These are phyloP conservation scores for Colletotrichum costaricense DNA, from an alignment of 2,329 filamentous ascomycete species.

Conservation along the genomic window DNA sequence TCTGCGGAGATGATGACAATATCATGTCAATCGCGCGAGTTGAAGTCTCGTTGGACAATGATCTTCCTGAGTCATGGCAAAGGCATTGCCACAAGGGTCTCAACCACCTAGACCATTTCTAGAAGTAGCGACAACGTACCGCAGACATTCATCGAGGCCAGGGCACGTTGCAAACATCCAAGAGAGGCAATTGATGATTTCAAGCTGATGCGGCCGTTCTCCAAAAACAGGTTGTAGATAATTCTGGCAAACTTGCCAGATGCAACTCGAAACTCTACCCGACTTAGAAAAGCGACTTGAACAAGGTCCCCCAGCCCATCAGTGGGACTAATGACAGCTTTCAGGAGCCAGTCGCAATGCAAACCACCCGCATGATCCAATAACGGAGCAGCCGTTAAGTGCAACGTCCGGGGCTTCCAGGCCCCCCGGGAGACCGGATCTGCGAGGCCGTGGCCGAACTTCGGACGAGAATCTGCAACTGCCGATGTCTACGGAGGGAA, in stretches of 20 bases:
- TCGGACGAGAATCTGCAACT: slow-evolving; percentile 17
- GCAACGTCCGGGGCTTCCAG: slow-evolving; percentile 17
- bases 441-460: not conserved
- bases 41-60: no score
- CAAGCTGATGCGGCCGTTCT: not conserved
- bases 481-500: not conserved
- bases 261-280: slow-evolving; percentile 1
- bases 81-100: no score
- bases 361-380: not conserved
- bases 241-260: not conserved
- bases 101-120: no score
- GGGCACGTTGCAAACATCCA: not conserved
- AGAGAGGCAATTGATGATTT: slow-evolving; percentile 9
- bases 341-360: slow-evolving; percentile 22
- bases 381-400: not conserved
- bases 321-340: slow-evolving; percentile 3
- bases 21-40: no score
- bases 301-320: slow-evolving; percentile 1
- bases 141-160: not conserved
- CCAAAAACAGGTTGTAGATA: not conserved
- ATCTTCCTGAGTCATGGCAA: no score
- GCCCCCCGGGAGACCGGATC: slow-evolving; percentile 12
- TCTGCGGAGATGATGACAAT: no score
- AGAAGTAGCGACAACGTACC: not conserved
- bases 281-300: not conserved